Evolutionary conservation across 441 rosid genomes (phyloP), one percentile per base, ranked within the genome.

Genomic region (Biscutella auriculata): DNA sequence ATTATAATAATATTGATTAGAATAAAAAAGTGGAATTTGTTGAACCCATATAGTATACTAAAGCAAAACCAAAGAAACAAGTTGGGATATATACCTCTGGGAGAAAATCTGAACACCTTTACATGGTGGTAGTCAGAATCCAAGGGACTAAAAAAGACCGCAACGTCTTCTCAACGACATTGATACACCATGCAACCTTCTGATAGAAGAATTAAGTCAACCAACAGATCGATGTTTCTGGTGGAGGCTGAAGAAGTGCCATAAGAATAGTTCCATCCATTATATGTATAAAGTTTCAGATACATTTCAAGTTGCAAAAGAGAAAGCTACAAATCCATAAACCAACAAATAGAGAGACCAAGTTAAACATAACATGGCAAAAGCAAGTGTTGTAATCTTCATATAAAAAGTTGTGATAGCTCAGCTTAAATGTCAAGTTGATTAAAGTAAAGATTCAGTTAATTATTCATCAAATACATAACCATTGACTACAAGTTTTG

Each of bases 221-320:
- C 96, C 72, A 92, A 86, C 39, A 92, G 71, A 44, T 88, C 91
- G 80, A 92, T 25, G 96, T 88, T 82, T 88, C 96, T 3, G 96
- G 98, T 19, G 95, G 89, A 44, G 98, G 96, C 67, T 92, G 98
- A 65, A 92, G 91, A 71, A 92, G 89, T 64, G 92, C 85, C 89
- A 92, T 88, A 14, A 92, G 79, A 32, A 85, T 84, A 16, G 98
- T 92, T 70, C 77, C 95, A 21, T 88, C 92, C 95, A 86, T 88
- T 11, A 72, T 76, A 71, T 85, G 98, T 37, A 92, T 96, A 42
- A 88, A 84, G 64, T 92, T 82, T 66, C 79, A 39, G 7, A 80
- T 51, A 56, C 98, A 88, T 63, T 82, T 88, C 56, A 92, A n/a
- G n/a, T n/a, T n/a, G n/a, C n/a, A n/a, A n/a, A n/a, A n/a, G n/a